Percentiles rank a stretch among this genome's conserved stretches.
Evolutionary conservation across 371 early-diverging fungal species (phyloP).

Genomic region (Globomyces sp.): DNA sequence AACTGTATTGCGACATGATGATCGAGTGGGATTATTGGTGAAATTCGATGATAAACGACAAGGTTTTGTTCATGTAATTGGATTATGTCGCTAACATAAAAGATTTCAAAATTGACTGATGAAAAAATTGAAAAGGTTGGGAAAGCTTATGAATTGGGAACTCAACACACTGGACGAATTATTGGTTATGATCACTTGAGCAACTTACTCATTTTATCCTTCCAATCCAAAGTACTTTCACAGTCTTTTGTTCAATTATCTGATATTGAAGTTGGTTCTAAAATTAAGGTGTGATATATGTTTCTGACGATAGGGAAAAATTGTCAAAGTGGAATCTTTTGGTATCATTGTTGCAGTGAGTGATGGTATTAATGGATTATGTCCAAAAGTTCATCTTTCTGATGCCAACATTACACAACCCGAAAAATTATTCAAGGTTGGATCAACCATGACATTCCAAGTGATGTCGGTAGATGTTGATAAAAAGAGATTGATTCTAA

Average conservation of each 20-base stretch:
- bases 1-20: constrained; percentile 58
- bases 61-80: constrained; percentile 62
- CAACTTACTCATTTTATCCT: constrained; percentile 65
- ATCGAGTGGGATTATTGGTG: constrained; percentile 55
- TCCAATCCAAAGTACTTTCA: constrained; percentile 67
- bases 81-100: neutral
- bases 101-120: constrained; percentile 73
- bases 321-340: constrained; percentile 48
- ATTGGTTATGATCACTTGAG: constrained; percentile 76
- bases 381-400: constrained; percentile 70
- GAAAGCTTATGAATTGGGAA: constrained; percentile 63
- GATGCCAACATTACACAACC: constrained; percentile 70
- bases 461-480: constrained; percentile 62
- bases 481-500: constrained; percentile 61
- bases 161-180: constrained; percentile 73
- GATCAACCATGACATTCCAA: constrained; percentile 58
- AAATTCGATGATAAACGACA: constrained; percentile 40
- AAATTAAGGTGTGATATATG: constrained; percentile 56
- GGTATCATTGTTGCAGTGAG: constrained; percentile 70
- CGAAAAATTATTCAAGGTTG: constrained; percentile 75
- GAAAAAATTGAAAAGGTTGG: constrained; percentile 52
- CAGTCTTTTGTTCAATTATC: constrained; percentile 64
- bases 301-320: constrained; percentile 32
- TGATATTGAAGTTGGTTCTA: constrained; percentile 70
- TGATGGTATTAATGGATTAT: constrained; percentile 64